Base-by-base conservation (phyloP, 2,329 filamentous ascomycete species). In the Beauveria bassiana region DNA sequence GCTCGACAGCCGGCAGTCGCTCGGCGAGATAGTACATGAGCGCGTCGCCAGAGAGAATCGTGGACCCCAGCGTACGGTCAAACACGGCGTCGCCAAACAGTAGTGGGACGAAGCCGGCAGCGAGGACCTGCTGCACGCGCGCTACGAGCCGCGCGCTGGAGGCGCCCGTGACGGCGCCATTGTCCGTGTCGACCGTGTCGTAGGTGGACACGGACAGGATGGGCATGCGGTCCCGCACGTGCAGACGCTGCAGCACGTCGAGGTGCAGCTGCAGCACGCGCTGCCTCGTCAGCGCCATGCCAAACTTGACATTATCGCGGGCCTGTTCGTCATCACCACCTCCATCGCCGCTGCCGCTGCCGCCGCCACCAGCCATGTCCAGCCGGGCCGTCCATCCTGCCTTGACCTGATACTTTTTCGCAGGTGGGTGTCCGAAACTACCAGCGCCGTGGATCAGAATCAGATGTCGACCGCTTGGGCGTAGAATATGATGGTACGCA, bases 401-500 rank as follows among this genome's bases (percentile, higher is more conserved):
- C 46, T 63, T 63, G 55, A 63, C 61, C 20, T 45, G 42, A 20
- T 63, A 60, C 38, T 59, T 59, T 20, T 63, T 63, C 34, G 61
- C 61, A 7, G 61, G 61, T 8, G 61, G 61, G 40, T 63, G 61
- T 18, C 61, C 61, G 20, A 63, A 63, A 43, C 61, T 63, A 6
- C 61, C 61, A 3, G 61, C 61, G 5, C 61, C 61, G 28, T 63
- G 61, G 20, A 63, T 57, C 7, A 63, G 49, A 14, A 63, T 47
- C 5, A 63, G 20, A 1, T 26, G 26, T 8, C 38, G 50, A 7
- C 56, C 61, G 28, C 18, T 38, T 0, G 61, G 56, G 5, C 31
- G 50, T 20, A 63, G 10, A 14, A 42, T 20, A n/a, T 56, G 24
- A 10, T 59, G 42, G 38, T 63, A 63, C 7, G 28, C 61, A 3